A percentile compares a stretch with the other conserved stretches of the same genome.
phyloP scores from a whole-genome alignment of 345 rosid species.

The Carallia brachiata region DNA sequence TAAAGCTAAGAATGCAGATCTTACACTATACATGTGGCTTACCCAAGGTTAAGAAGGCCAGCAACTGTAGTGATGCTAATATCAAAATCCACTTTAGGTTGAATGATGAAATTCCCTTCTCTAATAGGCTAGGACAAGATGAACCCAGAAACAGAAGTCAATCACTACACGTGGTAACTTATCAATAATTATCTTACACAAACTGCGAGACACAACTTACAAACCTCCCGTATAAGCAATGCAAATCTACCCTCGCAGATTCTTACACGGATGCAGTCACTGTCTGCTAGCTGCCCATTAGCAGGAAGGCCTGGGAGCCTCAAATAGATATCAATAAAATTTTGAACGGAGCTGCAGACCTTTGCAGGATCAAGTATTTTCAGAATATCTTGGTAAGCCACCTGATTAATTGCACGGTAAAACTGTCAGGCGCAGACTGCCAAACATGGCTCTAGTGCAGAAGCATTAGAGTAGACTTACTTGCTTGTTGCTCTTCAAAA shows the following conservation, averaged over 20 bases:
- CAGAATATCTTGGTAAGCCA: slow-evolving; percentile 77
- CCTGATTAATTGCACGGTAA: slow-evolving; percentile 44
- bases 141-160: slow-evolving; percentile 22
- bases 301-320: slow-evolving; percentile 84
- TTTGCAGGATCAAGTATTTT: slow-evolving; percentile 78
- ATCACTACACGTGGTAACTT: slow-evolving; percentile 12
- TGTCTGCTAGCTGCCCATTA: slow-evolving; percentile 80
- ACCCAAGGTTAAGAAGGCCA: slow-evolving; percentile 99
- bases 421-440: slow-evolving; percentile 16
- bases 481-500: slow-evolving; percentile 90
- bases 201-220: slow-evolving; percentile 17
- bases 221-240: slow-evolving; percentile 90
- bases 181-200: slow-evolving; percentile 4
- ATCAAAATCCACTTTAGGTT: slow-evolving; percentile 99
- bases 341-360: slow-evolving; percentile 90
- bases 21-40: slow-evolving; percentile 29
- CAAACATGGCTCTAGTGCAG: background rate
- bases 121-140: slow-evolving; percentile 71
- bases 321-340: slow-evolving; percentile 83
- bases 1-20: background rate
- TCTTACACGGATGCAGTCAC: slow-evolving; percentile 96
- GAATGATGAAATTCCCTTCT: slow-evolving; percentile 99
- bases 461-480: slow-evolving; percentile 40
- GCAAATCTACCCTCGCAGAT: slow-evolving; percentile 99
- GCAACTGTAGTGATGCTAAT: slow-evolving; percentile 95